Conservation (phyloP, 2,329 filamentous ascomycete genomes). For the Fusarium robinianum region DNA sequence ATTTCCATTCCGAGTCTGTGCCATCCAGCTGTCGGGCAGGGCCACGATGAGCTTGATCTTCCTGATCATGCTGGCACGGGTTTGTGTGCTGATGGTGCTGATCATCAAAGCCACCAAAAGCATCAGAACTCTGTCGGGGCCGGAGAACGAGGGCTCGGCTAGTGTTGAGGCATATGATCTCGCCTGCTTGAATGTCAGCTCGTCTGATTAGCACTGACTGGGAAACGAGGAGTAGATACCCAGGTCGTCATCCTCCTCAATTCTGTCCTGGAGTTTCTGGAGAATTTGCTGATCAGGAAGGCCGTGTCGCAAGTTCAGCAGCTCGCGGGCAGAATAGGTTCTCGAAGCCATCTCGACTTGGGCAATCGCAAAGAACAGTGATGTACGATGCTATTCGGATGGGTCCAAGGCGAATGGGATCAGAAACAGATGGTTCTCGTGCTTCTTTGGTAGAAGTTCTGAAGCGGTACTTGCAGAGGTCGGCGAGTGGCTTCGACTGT, state of each 20-base stretch:
- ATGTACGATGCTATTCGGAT: conserved; percentile 42
- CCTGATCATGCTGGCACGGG: too few species aligned
- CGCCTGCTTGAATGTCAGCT: conserved; percentile 30
- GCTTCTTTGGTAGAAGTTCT: too few species aligned
- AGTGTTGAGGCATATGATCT: conserved; percentile 40
- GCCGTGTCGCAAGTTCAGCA: conserved; percentile 45
- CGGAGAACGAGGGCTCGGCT: conserved; percentile 38
- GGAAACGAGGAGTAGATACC: conserved; percentile 39
- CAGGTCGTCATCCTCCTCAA: conserved; percentile 48
- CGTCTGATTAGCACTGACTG: not conserved
- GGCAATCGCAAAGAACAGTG: conserved; percentile 48
- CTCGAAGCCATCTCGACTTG: conserved; percentile 48
- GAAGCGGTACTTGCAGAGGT: too few species aligned
- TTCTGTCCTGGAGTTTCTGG: conserved; percentile 38
- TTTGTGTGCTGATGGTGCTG: too few species aligned
- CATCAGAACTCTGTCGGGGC: conserved; percentile 35
- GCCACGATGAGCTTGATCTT: conserved; percentile 14
- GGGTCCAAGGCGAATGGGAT: conserved; percentile 48
- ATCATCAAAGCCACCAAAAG: conserved; percentile 15
- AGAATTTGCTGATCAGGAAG: conserved; percentile 36
- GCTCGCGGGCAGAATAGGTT: conserved; percentile 50
- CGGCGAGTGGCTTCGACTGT: too few species aligned
- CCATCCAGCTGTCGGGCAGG: conserved; percentile 44
- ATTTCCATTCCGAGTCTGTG: conserved; percentile 50
- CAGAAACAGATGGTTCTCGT: too few species aligned